Percentiles rank a stretch among this genome's conserved stretches.
These are phyloP conservation scores for Jaltomata sinuosa DNA, from an alignment of 257 asterid genomes.

Conservation along the genomic window DNA sequence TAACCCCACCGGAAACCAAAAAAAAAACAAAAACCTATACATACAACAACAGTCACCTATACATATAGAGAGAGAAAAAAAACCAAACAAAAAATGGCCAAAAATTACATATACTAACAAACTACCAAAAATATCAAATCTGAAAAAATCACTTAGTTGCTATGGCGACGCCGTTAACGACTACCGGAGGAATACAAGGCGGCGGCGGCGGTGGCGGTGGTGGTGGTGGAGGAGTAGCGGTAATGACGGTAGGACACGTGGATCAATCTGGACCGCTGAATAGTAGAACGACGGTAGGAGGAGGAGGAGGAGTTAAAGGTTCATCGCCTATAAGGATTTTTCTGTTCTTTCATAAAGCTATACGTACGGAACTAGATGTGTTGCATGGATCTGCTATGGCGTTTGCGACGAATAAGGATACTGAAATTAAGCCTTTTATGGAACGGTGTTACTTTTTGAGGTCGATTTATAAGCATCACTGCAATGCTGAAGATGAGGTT, in stretches of 20 bases:
- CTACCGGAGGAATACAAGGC: constrained; percentile 47
- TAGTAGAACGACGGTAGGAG: constrained; percentile 16
- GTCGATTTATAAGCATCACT: constrained; percentile 82
- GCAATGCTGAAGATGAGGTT: constrained; percentile 95
- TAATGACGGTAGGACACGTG: constrained; percentile 23
- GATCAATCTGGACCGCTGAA: constrained; percentile 24
- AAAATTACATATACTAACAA: too few species aligned
- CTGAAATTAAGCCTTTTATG: constrained; percentile 57
- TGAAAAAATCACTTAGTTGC: too few species aligned
- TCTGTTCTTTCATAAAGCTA: constrained; percentile 72
- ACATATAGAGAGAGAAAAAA: background rate
- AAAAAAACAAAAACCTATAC: background rate
- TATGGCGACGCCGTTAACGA: constrained; percentile 44
- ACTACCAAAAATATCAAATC: too few species aligned
- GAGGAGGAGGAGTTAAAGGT: constrained; percentile 13
- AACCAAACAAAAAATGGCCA: background rate
- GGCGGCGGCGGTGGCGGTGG: constrained; percentile 17
- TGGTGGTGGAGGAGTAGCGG: constrained; percentile 1
- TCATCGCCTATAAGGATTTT: constrained; percentile 81
- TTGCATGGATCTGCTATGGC: constrained; percentile 64
- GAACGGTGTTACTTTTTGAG: constrained; percentile 59
- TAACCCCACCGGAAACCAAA: background rate
- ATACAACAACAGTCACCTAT: background rate
- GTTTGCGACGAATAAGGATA: constrained; percentile 42
- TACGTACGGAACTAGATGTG: constrained; percentile 66